Base-by-base conservation (phyloP, 768 basidiomycete species). In the Leccinum arenicola region DNA sequence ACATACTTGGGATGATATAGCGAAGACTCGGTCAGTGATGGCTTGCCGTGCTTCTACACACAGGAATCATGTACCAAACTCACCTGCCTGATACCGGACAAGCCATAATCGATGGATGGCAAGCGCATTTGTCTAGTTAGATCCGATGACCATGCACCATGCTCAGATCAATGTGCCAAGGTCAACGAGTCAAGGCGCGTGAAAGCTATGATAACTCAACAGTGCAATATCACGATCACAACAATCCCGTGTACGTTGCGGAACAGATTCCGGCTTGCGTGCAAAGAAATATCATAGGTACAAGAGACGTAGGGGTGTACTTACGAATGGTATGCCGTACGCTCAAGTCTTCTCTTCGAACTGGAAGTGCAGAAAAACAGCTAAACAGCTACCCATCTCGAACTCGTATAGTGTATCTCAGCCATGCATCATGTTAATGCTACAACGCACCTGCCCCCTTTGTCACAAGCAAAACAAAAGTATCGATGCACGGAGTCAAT, bases 381-480 rank as follows among this genome's bases (percentile, higher is more conserved):
- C 52, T 29, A 58, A 59, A 67, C 55, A 56, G 62, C 66, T 59
- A 66, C 56, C 67, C 62, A 62, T 57, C 66, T 64, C 64, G 66
- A 73, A 70, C 68, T 66, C 70, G 17, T 76, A 74, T 73, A 75
- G 17, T 76, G 73, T 73, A 75, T 73, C 80, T 82, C 71, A 82
- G 70, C 64, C 58, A 59, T 27, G 63, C 64, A 63, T 52, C 61
- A 68, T 67, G 67, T 76, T 75, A 78, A 77, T 77, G 75, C 83
- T 80, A 78, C 75, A 81, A 85, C 84, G 84, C 82, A 85, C 83
- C 84, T 84, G 80, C 79, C 77, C 79, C 76, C 74, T 63, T 69
- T 60, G 61, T 61, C 61, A 61, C 61, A 61, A 70, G 68, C 60
- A 64, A 59, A 65, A 59, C 56, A 65, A 69, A 63, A 67, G 65